These are phyloP conservation scores for Xylaria cubensis DNA, from an alignment of 495 filamentous ascomycete genomes.

Conservation along the genomic window DNA sequence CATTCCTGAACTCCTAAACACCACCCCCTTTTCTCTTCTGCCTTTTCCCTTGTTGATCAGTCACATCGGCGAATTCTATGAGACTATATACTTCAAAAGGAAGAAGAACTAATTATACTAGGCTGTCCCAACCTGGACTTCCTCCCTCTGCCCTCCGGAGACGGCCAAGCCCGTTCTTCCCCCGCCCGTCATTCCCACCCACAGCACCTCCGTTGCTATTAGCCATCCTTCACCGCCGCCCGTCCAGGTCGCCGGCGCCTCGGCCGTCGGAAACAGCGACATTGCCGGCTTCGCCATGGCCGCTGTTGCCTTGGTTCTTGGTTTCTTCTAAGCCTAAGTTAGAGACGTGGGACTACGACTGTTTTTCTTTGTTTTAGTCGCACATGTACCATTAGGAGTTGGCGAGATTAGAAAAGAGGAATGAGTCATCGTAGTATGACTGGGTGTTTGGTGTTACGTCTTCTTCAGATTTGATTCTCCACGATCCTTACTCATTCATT, in stretches of 20 bases:
- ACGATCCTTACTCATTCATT: background rate
- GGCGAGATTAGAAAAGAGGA: background rate
- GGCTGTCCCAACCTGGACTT: conserved; percentile 19
- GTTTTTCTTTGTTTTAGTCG: background rate
- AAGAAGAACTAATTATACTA: background rate
- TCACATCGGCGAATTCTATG: background rate
- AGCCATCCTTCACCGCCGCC: background rate
- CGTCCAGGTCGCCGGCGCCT: conserved; percentile 24
- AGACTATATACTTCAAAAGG: background rate
- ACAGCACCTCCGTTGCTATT: background rate
- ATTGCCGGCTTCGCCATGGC: background rate
- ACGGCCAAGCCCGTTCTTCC: background rate
- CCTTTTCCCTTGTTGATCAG: background rate
- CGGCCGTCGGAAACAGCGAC: background rate
- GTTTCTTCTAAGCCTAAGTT: conserved; percentile 10
- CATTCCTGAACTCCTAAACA: background rate
- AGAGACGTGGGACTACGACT: background rate
- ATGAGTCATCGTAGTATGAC: background rate
- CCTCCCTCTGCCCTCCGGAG: conserved; percentile 17
- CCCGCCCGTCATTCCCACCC: background rate
- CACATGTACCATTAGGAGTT: background rate
- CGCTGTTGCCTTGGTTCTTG: background rate
- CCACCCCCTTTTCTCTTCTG: background rate
- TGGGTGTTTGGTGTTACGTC: background rate
- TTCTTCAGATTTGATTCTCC: background rate